phyloP scores from a whole-genome alignment of 148 eudicot species.

The Cornus kousa region DNA sequence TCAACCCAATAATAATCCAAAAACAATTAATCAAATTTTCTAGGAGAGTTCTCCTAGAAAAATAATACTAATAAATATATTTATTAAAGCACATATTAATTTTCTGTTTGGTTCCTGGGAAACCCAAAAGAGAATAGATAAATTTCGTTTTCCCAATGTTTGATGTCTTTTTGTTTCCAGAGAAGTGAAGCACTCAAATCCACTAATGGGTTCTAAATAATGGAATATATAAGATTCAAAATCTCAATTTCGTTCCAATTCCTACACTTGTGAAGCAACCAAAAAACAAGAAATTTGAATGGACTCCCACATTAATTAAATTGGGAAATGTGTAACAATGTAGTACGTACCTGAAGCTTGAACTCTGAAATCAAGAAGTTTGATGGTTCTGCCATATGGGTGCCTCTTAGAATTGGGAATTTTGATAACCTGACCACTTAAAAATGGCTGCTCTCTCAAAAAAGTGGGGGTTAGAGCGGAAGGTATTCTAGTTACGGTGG shows the following conservation, averaged over 20 bases:
- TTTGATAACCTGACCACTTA: conserved; percentile 22
- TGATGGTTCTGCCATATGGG: conserved; percentile 29
- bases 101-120: not conserved
- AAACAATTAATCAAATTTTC: too few relatives aligned
- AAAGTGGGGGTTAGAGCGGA: conserved; percentile 13
- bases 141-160: too few relatives aligned
- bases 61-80: too few relatives aligned
- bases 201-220: not conserved
- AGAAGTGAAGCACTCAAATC: not conserved
- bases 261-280: not conserved
- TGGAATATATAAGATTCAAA: not conserved
- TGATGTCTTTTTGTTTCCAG: too few relatives aligned
- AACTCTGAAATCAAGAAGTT: conserved; percentile 28
- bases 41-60: too few relatives aligned
- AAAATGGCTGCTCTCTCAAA: conserved; percentile 24
- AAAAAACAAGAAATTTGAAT: conserved; percentile 5
- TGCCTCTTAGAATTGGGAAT: conserved; percentile 16
- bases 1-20: too few relatives aligned
- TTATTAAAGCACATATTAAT: too few relatives aligned
- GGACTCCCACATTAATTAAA: not conserved
- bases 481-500: conserved; percentile 25
- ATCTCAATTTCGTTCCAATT: not conserved
- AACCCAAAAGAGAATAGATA: not conserved
- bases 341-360: conserved; percentile 58
- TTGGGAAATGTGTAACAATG: conserved; percentile 2